phyloP scores from a whole-genome alignment of 2,329 filamentous ascomycete genomes.

The Ceratocystis papillata region DNA sequence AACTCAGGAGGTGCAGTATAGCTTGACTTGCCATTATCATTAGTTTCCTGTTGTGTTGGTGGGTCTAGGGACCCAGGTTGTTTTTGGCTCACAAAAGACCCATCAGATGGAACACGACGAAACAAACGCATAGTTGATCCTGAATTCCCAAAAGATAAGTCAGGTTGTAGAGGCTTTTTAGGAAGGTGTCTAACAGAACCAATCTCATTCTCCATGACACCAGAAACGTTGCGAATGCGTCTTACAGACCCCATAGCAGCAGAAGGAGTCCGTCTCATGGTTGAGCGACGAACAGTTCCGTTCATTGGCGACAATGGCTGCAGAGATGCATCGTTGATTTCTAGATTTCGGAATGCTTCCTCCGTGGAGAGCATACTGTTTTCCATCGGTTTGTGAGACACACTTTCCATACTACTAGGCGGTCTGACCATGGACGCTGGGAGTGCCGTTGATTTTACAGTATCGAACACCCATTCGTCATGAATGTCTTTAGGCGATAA shows the following conservation, averaged over 20 bases:
- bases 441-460: constrained; percentile 59
- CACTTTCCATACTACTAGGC: constrained; percentile 6
- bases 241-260: constrained; percentile 21
- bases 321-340: constrained; percentile 50
- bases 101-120: constrained; percentile 68
- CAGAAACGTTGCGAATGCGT: constrained; percentile 21
- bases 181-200: constrained; percentile 23
- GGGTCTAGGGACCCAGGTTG: constrained; percentile 34
- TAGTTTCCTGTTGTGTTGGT: neutral
- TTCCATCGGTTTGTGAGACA: constrained; percentile 14
- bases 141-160: constrained; percentile 88
- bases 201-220: constrained; percentile 12
- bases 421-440: constrained; percentile 10
- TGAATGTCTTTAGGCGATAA: constrained; percentile 56
- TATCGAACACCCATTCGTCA: constrained; percentile 94
- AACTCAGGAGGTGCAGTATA: constrained; percentile 41
- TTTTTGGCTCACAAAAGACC: constrained; percentile 33
- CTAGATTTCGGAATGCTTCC: constrained; percentile 49
- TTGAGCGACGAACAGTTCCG: constrained; percentile 51
- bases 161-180: constrained; percentile 58
- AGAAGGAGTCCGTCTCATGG: constrained; percentile 29
- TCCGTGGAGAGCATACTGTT: constrained; percentile 35
- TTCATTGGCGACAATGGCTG: constrained; percentile 44
- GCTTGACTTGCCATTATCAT: constrained; percentile 31
- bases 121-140: constrained; percentile 88